phyloP scores from a whole-genome alignment of 257 asterid species.

The Jaltomata sinuosa region DNA sequence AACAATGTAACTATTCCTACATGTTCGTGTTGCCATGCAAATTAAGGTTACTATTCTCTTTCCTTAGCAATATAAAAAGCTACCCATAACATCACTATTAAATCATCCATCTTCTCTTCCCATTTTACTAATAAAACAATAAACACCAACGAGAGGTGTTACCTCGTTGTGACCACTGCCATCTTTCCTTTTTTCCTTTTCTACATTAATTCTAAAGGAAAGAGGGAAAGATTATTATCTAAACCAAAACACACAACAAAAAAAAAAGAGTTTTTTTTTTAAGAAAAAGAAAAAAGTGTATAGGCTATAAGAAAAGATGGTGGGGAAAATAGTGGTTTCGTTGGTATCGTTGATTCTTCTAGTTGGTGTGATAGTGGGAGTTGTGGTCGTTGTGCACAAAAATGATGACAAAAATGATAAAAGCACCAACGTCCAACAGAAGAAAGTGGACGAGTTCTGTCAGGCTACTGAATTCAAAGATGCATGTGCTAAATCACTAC shows the following conservation, averaged over 20 bases:
- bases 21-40: neutral
- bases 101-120: neutral
- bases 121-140: neutral
- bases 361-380: slow-evolving; percentile 52
- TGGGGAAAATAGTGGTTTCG: slow-evolving; percentile 24
- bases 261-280: too few relatives aligned
- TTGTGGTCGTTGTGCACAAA: slow-evolving; percentile 19
- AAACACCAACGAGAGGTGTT: neutral
- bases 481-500: slow-evolving; percentile 35
- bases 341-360: slow-evolving; percentile 41
- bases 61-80: neutral
- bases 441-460: slow-evolving; percentile 40
- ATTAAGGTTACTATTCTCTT: neutral
- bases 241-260: neutral
- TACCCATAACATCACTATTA: neutral
- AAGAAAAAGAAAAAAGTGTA: neutral
- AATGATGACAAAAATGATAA: neutral
- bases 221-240: neutral
- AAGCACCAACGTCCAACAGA: slow-evolving; percentile 18
- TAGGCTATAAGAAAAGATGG: slow-evolving; percentile 18
- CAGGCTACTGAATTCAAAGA: slow-evolving; percentile 37
- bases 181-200: slow-evolving; percentile 7
- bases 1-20: neutral
- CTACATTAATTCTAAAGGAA: neutral
- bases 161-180: neutral